These are phyloP conservation scores for Solanum ossicruentum DNA, from an alignment of 257 asterid genomes.

Conservation along the genomic window DNA sequence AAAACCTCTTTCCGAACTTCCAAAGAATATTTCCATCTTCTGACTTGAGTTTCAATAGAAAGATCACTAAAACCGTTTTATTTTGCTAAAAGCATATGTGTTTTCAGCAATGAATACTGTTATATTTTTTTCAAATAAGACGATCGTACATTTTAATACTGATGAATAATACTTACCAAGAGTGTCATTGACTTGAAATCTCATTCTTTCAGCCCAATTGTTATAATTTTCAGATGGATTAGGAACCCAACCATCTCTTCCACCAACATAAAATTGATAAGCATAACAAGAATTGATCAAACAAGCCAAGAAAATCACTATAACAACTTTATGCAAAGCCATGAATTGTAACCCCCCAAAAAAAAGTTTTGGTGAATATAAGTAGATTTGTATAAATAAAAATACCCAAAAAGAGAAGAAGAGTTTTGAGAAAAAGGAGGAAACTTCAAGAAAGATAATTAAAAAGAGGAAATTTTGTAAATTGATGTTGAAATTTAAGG, in stretches of 20 bases:
- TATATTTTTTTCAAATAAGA: not conserved
- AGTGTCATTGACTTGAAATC: slow-evolving; percentile 67
- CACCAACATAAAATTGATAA: slow-evolving; percentile 42
- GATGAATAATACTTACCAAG: slow-evolving; percentile 22
- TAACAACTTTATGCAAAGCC: not conserved
- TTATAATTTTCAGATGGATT: slow-evolving; percentile 46
- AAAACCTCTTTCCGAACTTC: not conserved
- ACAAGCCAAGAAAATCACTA: slow-evolving; percentile 7
- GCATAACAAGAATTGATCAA: slow-evolving; percentile 9
- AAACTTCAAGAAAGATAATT: not conserved
- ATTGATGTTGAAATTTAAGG: not conserved
- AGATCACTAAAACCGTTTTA: no score
- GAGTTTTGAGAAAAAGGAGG: not conserved
- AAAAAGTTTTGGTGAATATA: not conserved
- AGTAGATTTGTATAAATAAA: not conserved
- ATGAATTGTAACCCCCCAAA: not conserved
- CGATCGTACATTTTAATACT: not conserved
- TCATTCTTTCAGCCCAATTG: slow-evolving; percentile 51
- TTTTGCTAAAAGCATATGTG: not conserved
- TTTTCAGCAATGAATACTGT: no score
- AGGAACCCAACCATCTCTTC: slow-evolving; percentile 45
- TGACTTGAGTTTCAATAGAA: not conserved
- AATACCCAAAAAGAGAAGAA: not conserved
- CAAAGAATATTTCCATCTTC: not conserved
- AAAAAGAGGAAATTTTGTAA: not conserved